Base-by-base conservation (phyloP, 2,329 filamentous ascomycete species). In the Colletotrichum cereale region DNA sequence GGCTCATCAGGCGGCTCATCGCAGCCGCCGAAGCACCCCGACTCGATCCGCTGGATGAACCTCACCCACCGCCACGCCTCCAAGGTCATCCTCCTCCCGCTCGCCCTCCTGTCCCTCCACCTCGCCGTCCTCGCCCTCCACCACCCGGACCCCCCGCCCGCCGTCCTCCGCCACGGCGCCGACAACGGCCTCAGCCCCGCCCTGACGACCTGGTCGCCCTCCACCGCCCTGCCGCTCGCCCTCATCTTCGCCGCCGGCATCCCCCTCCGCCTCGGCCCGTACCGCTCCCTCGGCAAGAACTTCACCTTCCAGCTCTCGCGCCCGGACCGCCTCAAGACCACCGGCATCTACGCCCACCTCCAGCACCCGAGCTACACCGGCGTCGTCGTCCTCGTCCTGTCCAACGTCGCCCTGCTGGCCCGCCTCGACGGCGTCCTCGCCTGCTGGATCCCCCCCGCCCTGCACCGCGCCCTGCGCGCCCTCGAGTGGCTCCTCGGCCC, bases 341-440 rank as follows among this genome's bases (percentile, higher is more conserved):
- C 74, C 0, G 86, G 86, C 0, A 77, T 88, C 2, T 88, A 88
- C 71, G 72, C 73, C 24, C 85, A 84, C 71, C 77, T 88, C 3
- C 86, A 88, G 74, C 86, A 89, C 74, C 86, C 86, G 2, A 86
- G 86, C 66, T 89, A 89, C 69, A 83, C 83, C 0, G 86, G 84
- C 0, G 55, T 84, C 2, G 12, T 80, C 0, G 38, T 84, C 3
- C 73, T 88, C 0, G 62, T 81, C 1, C 18, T 79, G 1, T 76
- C 72, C 52, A 79, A 81, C 62, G 44, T 76, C 0, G 66, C 75
- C 1, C 67, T 87, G 5, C 75, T 85, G 8, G 66, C 76, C 18
- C 75, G 84, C 0, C 69, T 78, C 34, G 84, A 86, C 68, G 84
- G 81, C 0, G 75, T 78, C 2, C 47, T 80, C 0, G 79, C 78